Conservation (phyloP, 2,329 filamentous ascomycete species). For the Passalora sequoiae region DNA sequence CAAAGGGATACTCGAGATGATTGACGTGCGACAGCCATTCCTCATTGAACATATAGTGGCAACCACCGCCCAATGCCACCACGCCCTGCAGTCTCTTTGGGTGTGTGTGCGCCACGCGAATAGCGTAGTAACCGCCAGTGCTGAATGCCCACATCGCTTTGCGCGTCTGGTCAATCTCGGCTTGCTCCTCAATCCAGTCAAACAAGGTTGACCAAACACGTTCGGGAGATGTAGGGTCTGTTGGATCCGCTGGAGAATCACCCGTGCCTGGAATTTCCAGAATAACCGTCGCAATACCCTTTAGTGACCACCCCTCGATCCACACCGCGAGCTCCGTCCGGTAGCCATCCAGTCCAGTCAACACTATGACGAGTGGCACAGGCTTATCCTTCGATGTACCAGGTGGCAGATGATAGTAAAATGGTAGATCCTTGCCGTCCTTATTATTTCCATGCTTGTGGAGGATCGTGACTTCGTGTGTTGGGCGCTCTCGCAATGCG, state of each 20-base stretch:
- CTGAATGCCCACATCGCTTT: conserved; percentile 53
- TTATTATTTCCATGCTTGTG: conserved; percentile 47
- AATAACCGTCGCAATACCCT: conserved; percentile 47
- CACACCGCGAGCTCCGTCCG: conserved; percentile 52
- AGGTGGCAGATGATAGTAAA: conserved; percentile 59
- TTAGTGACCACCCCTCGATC: conserved; percentile 47
- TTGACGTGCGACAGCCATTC: conserved; percentile 53
- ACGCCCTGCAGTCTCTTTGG: conserved; percentile 47
- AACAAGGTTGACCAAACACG: conserved; percentile 51
- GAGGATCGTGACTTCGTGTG: conserved; percentile 58
- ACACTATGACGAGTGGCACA: conserved; percentile 51
- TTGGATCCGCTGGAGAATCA: conserved; percentile 48
- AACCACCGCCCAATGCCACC: conserved; percentile 52
- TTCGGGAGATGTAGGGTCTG: conserved; percentile 48
- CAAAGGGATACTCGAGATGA: conserved; percentile 56
- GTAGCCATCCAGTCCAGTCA: conserved; percentile 57
- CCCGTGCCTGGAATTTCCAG: conserved; percentile 56
- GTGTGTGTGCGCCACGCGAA: conserved; percentile 55
- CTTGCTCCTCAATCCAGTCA: conserved; percentile 49
- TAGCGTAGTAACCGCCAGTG: conserved; percentile 56
- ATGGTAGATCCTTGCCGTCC: conserved; percentile 56
- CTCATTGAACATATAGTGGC: conserved; percentile 54
- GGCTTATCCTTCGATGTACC: conserved; percentile 40
- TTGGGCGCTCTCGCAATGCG: conserved; percentile 49
- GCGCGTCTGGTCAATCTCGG: conserved; percentile 45